Evolutionary conservation across 345 rosid species (phyloP).

Genomic region (Citrus sinensis): DNA sequence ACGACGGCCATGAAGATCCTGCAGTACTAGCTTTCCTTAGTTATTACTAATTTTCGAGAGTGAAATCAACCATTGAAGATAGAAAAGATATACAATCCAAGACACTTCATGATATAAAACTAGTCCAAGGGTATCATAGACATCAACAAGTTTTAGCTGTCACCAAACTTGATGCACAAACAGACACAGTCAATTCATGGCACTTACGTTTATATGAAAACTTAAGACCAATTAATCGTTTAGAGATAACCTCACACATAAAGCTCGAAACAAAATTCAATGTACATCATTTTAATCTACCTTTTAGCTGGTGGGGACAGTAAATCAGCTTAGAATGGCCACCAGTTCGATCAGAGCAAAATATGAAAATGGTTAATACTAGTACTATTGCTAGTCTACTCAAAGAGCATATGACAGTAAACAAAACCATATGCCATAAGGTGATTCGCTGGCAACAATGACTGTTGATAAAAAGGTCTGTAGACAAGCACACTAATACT

Average conservation of each 20-base stretch:
- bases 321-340: not conserved
- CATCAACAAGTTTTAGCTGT: not conserved
- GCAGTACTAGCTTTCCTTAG: not conserved
- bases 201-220: not conserved
- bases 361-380: not conserved
- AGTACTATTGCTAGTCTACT: not conserved
- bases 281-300: not conserved
- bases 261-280: not conserved
- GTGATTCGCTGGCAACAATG: not conserved
- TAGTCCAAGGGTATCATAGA: not conserved
- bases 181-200: not conserved
- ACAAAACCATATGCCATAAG: not conserved
- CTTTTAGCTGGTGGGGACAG: not conserved
- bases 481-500: not conserved
- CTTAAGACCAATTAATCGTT: not conserved
- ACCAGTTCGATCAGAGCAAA: not conserved
- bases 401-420: not conserved
- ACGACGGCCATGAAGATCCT: constrained; percentile 80
- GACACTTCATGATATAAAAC: not conserved
- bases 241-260: not conserved
- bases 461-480: not conserved
- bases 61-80: not conserved
- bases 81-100: not conserved
- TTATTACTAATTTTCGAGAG: not conserved
- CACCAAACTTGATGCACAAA: not conserved